Evolutionary conservation across 345 rosid genomes (phyloP), one percentile per base, ranked within the genome.

Genomic region (Dipteronia dyeriana): DNA sequence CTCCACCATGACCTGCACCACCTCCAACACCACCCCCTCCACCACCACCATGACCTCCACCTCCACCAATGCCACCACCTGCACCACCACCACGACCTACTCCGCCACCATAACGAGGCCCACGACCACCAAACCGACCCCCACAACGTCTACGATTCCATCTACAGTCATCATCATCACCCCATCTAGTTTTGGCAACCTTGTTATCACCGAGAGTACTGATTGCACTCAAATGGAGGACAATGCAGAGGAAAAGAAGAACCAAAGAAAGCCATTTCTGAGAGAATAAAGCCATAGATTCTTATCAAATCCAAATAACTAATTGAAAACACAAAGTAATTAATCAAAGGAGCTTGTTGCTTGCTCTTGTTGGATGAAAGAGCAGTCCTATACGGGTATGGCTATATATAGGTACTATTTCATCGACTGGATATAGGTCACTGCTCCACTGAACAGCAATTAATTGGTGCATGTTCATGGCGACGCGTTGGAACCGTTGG

Each of bases 1-100:
- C 90, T 0, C 90, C 85, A 29, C 86, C 90, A 5, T 74, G 80
- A 2, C 84, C 87, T 0, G 83, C 86, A 54, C n/a, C n/a, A n/a
- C n/a, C n/a, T n/a, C n/a, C n/a, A n/a, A n/a, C n/a, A n/a, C n/a
- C n/a, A n/a, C 86, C 83, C 0, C 86, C 86, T 12, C 83, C 81
- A 1, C 86, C 84, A 0, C 56, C 39, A 5, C 75, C 80, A 19
- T 19, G 9, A 9, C 85, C 85, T 38, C 76, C 80, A 0, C 82
- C 85, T 41, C 78, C 78, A 0, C 85, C 82, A 62, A 75, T 73
- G 45, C 85, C 83, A 19, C 79, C 76, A 17, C 86, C 86, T 5
- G 73, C 76, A 2, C 86, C 86, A 75, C 73, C 74, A 1, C 84
- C 82, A 4, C 86, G 82, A 23, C 86, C 84, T 14, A 45, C 67